Conservation (phyloP, 345 rosid genomes). For the Moricandia moricandioides region DNA sequence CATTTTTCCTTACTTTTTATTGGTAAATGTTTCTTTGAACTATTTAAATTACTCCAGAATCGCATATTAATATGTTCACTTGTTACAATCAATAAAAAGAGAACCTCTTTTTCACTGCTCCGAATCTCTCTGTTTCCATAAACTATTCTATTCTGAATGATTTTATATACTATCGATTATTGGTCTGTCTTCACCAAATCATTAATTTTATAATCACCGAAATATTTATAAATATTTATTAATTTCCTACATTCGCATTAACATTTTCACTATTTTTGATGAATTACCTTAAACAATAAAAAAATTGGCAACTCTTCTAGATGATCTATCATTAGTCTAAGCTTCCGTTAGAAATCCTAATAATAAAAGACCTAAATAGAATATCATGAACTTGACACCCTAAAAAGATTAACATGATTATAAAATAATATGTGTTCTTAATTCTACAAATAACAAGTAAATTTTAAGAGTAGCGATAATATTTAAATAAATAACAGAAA, state of each 20-base stretch:
- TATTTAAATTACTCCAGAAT: neutral
- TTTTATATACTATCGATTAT: slow-evolving; percentile 13
- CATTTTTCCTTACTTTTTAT: neutral
- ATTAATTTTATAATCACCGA: neutral
- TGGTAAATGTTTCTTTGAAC: neutral
- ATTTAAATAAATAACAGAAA: neutral
- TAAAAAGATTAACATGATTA: neutral
- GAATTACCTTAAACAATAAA: neutral
- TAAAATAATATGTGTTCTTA: neutral
- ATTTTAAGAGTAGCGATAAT: neutral
- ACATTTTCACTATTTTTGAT: neutral
- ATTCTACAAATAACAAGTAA: neutral
- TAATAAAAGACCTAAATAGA: neutral
- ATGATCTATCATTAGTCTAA: neutral
- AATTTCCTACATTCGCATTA: neutral
- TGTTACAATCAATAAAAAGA: slow-evolving; percentile 41
- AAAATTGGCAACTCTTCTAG: neutral
- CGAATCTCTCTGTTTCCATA: slow-evolving; percentile 42
- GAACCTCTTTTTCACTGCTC: slow-evolving; percentile 56
- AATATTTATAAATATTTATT: neutral
- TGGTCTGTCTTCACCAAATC: neutral
- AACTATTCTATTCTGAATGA: slow-evolving; percentile 21
- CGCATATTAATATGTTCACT: slow-evolving; percentile 21
- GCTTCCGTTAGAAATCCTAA: neutral
- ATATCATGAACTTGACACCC: neutral